Percentiles rank a stretch among this genome's conserved stretches.
These are phyloP conservation scores for Grigorovia yakushimaensis DNA, from an alignment of 805 yeast species.

Conservation along the genomic window DNA sequence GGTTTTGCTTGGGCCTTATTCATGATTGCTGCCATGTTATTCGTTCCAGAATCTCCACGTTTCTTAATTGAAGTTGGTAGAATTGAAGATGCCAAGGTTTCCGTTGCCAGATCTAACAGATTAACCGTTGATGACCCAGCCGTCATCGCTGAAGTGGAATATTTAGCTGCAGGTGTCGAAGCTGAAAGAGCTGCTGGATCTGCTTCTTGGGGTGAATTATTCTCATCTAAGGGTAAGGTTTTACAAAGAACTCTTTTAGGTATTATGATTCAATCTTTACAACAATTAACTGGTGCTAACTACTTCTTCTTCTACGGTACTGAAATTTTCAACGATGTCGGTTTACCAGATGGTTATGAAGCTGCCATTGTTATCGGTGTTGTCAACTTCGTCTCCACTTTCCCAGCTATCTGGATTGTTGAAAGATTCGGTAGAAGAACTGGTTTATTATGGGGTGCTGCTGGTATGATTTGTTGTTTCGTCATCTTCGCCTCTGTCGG, in stretches of 20 bases:
- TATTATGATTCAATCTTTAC: constrained; percentile 47
- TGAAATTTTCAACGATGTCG: constrained; percentile 52
- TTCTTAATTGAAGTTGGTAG: constrained; percentile 46
- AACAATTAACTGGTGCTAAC: constrained; percentile 53
- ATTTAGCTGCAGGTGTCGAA: constrained; percentile 40
- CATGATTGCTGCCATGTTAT: constrained; percentile 31
- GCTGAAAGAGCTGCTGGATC: constrained; percentile 51
- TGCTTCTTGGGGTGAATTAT: constrained; percentile 55
- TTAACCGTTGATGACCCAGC: constrained; percentile 43
- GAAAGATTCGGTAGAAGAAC: constrained; percentile 48
- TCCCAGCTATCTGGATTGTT: constrained; percentile 41
- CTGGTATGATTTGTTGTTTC: constrained; percentile 38
- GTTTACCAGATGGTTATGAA: constrained; percentile 48
- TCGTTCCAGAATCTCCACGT: constrained; percentile 70
- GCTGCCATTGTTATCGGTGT: constrained; percentile 52
- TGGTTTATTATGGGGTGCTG: constrained; percentile 39
- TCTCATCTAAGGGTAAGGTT: constrained; percentile 62
- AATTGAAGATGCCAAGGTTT: constrained; percentile 51
- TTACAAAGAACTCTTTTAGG: constrained; percentile 39
- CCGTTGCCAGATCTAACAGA: constrained; percentile 53
- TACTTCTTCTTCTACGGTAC: constrained; percentile 62
- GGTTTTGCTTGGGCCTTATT: constrained; percentile 39
- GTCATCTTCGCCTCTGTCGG: constrained; percentile 52
- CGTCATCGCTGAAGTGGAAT: constrained; percentile 47
- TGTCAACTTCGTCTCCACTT: constrained; percentile 51